phyloP scores from a whole-genome alignment of 371 early-diverging fungal species.

The Basidiobolus meristosporus region DNA sequence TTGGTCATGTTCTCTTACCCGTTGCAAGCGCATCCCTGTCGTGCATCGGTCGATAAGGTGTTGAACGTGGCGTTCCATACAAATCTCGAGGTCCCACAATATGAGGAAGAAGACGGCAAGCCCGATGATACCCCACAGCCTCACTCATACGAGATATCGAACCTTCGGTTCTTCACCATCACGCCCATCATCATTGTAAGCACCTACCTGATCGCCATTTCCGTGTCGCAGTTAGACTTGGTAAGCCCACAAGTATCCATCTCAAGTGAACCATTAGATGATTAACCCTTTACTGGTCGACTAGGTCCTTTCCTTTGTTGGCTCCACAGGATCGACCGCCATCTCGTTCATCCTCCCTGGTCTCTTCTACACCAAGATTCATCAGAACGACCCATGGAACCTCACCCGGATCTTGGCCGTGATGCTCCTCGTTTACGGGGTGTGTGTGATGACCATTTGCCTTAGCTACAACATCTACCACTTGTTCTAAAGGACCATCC shows the following conservation, averaged over 20 bases:
- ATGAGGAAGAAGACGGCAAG: slow-evolving; percentile 4
- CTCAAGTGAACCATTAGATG: too few species aligned
- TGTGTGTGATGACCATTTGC: not conserved
- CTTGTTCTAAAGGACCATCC: too few species aligned
- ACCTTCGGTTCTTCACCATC: slow-evolving; percentile 20
- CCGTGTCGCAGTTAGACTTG: slow-evolving; percentile 54
- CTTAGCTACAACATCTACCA: too few species aligned
- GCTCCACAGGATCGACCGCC: slow-evolving; percentile 94
- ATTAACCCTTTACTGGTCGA: too few species aligned
- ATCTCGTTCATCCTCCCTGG: slow-evolving; percentile 97
- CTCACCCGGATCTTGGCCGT: not conserved
- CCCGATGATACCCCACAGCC: slow-evolving; percentile 1
- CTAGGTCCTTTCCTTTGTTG: slow-evolving; percentile 89
- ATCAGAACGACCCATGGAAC: not conserved
- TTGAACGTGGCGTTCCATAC: not conserved
- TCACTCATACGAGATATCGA: slow-evolving; percentile 5
- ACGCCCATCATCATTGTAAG: slow-evolving; percentile 45
- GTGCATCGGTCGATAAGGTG: slow-evolving; percentile 82
- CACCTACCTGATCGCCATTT: slow-evolving; percentile 54
- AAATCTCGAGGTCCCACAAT: not conserved
- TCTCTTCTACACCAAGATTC: slow-evolving; percentile 44
- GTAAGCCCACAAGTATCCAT: too few species aligned
- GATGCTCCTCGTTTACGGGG: not conserved
- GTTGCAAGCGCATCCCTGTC: slow-evolving; percentile 91
- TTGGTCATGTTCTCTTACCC: slow-evolving; percentile 93